Evolutionary conservation across 148 eudicot species (phyloP), one percentile per base, ranked within the genome.

Genomic region (Heliamphora exappendiculata): DNA sequence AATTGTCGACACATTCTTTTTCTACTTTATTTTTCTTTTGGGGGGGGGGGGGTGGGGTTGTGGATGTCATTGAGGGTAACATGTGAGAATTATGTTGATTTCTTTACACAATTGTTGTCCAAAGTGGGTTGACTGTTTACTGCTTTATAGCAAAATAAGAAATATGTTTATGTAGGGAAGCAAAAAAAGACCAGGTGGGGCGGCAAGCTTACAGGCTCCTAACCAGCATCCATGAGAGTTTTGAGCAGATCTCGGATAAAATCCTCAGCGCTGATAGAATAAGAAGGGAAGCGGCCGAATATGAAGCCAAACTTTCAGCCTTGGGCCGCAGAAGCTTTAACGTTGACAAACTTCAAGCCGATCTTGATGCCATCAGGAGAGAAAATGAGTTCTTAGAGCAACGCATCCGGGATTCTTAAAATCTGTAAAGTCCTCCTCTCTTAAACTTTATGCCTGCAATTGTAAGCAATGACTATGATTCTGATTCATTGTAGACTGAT

Each of bases 321-420:
- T 83, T 86, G 42, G 78, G 81, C 67, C 66, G 85, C 36, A 78
- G 81, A 74, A 82, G 84, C 83, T 74, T 83, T 22, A 78, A 89
- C 55, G 59, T 84, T 59, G 80, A 84, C 75, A 86, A 89, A 81
- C 78, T 89, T 50, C 85, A 87, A 86, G 88, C 88, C 31, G 96
- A 87, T 86, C 88, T 86, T 79, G 84, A 87, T 81, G 91, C 91
- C 65, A 86, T 89, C 83, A 86, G 85, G 78, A 82, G 79, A 75
- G 96, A 91, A 55, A 91, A 89, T 66, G 87, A 89, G 44, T 75
- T 74, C 28, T 81, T 91, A 22, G 86, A 87, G 84, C 80, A 81
- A 64, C 75, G 62, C 72, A 76, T 85, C 57, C 67, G 54, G 45
- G 36, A 59, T 16, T 55, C 1, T 14, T 49, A 34, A 75, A 67